These are phyloP conservation scores for Penicillium sp. DNA, from an alignment of 2,329 filamentous ascomycete genomes.

Conservation along the genomic window DNA sequence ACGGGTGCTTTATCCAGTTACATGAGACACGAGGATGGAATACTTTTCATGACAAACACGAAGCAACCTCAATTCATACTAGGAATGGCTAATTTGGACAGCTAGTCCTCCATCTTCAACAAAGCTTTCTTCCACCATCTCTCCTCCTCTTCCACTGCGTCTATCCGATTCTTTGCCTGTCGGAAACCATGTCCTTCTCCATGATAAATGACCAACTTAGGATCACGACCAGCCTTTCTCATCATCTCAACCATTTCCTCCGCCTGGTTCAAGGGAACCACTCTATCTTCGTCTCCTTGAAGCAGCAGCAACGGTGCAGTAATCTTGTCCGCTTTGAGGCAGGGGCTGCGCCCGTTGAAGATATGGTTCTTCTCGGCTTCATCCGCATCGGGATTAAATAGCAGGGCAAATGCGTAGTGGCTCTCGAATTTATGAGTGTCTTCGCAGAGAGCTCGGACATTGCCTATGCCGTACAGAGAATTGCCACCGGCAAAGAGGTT, in stretches of 20 bases:
- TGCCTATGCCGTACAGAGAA: slow-evolving; percentile 51
- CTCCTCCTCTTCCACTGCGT: slow-evolving; percentile 48
- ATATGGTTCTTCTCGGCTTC: slow-evolving; percentile 43
- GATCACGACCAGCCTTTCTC: slow-evolving; percentile 40
- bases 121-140: slow-evolving; percentile 44
- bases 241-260: slow-evolving; percentile 51
- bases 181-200: slow-evolving; percentile 53
- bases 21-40: no score
- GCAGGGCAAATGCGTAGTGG: slow-evolving; percentile 48
- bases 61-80: no score
- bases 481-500: slow-evolving; percentile 43
- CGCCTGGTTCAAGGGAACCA: slow-evolving; percentile 60
- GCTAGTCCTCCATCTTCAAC: not conserved
- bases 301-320: slow-evolving; percentile 53
- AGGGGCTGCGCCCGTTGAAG: slow-evolving; percentile 49
- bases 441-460: slow-evolving; percentile 45
- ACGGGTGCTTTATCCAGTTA: no score
- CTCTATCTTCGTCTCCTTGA: slow-evolving; percentile 54
- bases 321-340: slow-evolving; percentile 49
- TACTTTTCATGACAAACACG: no score
- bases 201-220: slow-evolving; percentile 47
- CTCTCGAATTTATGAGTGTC: slow-evolving; percentile 57
- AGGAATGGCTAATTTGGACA: not conserved
- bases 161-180: slow-evolving; percentile 41
- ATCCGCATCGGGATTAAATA: slow-evolving; percentile 36